Evolutionary conservation across 106 monocot species (phyloP).

Genomic region (Dioscorea alata): DNA sequence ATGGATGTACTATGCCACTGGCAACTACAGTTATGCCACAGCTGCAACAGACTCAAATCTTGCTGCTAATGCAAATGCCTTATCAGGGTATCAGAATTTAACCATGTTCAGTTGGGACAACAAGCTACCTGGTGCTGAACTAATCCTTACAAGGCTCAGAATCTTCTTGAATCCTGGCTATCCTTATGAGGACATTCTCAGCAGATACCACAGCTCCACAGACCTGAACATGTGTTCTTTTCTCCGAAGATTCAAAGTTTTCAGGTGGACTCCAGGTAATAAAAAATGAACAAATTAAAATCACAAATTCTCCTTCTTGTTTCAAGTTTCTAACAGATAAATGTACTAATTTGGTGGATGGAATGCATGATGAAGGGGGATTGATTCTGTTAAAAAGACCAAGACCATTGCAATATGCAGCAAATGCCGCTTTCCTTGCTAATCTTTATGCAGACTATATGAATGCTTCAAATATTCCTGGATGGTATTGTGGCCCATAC

Average conservation of each 20-base stretch:
- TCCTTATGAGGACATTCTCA: slow-evolving; percentile 51
- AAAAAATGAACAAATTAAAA: neutral
- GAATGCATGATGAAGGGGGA: slow-evolving; percentile 42
- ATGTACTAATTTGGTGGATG: neutral
- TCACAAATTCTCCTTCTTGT: neutral
- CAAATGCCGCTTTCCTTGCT: slow-evolving; percentile 56
- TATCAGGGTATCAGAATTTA: slow-evolving; percentile 15
- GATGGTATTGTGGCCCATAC: slow-evolving; percentile 64
- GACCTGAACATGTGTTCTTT: slow-evolving; percentile 44
- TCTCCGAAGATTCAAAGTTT: slow-evolving; percentile 27
- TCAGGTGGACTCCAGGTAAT: slow-evolving; percentile 42
- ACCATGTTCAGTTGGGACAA: slow-evolving; percentile 64
- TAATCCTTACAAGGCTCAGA: slow-evolving; percentile 38
- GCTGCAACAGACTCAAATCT: slow-evolving; percentile 28
- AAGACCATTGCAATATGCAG: slow-evolving; percentile 53
- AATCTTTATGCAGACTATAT: slow-evolving; percentile 82
- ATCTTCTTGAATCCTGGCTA: slow-evolving; percentile 62
- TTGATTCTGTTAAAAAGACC: slow-evolving; percentile 57
- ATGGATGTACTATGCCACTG: slow-evolving; percentile 64
- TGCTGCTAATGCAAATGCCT: slow-evolving; percentile 34
- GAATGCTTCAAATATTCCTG: slow-evolving; percentile 42
- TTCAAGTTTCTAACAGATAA: neutral
- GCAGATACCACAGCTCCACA: slow-evolving; percentile 31
- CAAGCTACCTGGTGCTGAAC: slow-evolving; percentile 50
- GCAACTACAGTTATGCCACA: slow-evolving; percentile 37